Conservation (phyloP, 148 eudicot species). For the Cornus kousa region DNA sequence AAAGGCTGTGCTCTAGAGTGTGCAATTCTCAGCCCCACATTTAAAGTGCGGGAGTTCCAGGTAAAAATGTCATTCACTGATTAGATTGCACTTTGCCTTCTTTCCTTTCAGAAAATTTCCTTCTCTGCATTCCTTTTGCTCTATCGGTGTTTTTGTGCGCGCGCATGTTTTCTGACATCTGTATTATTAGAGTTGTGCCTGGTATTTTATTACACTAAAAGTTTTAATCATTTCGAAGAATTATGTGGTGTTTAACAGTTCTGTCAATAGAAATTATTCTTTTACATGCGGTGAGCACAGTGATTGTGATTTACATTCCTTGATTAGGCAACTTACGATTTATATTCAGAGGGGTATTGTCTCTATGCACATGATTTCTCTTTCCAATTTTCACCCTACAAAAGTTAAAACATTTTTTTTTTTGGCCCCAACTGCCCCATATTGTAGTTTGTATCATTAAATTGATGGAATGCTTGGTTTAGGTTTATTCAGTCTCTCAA, state of each 20-base stretch:
- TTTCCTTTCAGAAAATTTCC: not conserved
- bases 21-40: slow-evolving; percentile 91
- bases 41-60: slow-evolving; percentile 93
- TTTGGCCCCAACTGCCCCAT: no score
- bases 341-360: no score
- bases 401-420: no score
- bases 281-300: not conserved
- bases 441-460: no score
- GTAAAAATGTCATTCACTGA: slow-evolving; percentile 24
- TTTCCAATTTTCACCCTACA: no score
- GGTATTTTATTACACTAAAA: not conserved
- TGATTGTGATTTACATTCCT: no score
- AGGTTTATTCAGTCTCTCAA: no score
- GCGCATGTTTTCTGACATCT: no score
- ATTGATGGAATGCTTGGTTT: no score
- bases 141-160: not conserved
- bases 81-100: not conserved
- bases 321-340: no score
- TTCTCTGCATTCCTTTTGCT: not conserved
- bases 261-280: not conserved
- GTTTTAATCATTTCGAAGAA: not conserved
- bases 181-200: not conserved
- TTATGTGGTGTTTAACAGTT: not conserved
- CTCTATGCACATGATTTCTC: no score
- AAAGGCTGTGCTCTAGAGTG: slow-evolving; percentile 91